phyloP scores from a whole-genome alignment of 768 basidiomycete species.

The Dentipellis sp. region DNA sequence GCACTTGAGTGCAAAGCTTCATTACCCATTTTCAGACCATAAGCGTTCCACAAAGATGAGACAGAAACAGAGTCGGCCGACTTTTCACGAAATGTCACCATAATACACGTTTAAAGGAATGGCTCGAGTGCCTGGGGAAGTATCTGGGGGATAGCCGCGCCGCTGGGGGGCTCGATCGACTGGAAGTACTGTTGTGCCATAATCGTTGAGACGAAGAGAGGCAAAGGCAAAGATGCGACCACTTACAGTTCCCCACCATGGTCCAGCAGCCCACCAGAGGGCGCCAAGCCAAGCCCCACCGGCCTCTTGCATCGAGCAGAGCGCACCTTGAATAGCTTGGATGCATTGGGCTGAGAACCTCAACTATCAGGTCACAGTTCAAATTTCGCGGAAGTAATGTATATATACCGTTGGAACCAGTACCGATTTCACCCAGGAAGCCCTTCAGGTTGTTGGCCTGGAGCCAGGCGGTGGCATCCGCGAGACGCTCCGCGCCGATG shows the following conservation, averaged over 20 bases:
- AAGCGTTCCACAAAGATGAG: no score
- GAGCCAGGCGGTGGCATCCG: conserved; percentile 49
- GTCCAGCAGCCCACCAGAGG: conserved; percentile 54
- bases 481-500: conserved; percentile 49
- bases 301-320: conserved; percentile 46
- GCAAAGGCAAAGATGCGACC: background rate
- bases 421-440: conserved; percentile 56
- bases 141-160: conserved; percentile 41
- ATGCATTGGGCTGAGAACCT: conserved; percentile 25
- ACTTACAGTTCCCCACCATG: conserved; percentile 51
- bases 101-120: conserved; percentile 31
- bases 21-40: no score
- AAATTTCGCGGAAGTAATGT: background rate
- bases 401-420: conserved; percentile 26
- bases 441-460: conserved; percentile 50
- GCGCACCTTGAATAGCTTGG: conserved; percentile 40
- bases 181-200: conserved; percentile 37
- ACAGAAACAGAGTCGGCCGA: no score
- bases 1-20: no score
- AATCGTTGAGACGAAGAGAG: background rate
- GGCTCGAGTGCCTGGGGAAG: conserved; percentile 49
- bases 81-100: no score
- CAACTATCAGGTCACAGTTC: background rate
- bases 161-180: conserved; percentile 53
- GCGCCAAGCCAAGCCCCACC: conserved; percentile 49